Conservation (phyloP, 1,284 basidiomycete genomes). For the Xerocomus nothofagi region DNA sequence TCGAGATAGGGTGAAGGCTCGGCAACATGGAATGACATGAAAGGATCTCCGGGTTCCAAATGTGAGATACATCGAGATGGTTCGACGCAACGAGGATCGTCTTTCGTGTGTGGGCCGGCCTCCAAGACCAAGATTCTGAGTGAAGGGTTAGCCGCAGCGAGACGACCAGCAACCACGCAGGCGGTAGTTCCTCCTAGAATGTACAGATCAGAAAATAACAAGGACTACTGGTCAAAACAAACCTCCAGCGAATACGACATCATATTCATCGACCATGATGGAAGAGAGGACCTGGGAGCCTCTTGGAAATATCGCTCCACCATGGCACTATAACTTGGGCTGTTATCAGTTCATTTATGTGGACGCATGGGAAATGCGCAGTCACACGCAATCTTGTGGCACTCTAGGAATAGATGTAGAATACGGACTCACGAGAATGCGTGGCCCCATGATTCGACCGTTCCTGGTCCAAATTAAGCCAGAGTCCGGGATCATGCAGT, state of each 20-base stretch:
- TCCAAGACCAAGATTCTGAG: conserved; percentile 45
- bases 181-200: conserved; percentile 42
- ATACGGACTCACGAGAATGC: not conserved
- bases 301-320: not conserved
- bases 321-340: not conserved
- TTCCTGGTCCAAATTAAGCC: not conserved
- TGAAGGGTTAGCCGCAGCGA: conserved; percentile 42
- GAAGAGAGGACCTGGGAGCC: not conserved
- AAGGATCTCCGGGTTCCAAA: conserved; percentile 28
- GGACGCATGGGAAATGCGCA: not conserved
- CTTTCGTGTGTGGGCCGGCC: conserved; percentile 37
- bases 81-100: conserved; percentile 32
- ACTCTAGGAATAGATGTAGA: not conserved
- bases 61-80: conserved; percentile 36
- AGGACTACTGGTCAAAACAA: not conserved
- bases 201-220: not conserved
- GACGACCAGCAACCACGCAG: conserved; percentile 44
- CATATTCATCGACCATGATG: conserved; percentile 19
- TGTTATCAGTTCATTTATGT: conserved; percentile 13
- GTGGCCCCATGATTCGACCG: not conserved
- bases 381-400: not conserved
- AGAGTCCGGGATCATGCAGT: not conserved
- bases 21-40: conserved; percentile 43
- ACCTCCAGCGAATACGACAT: conserved; percentile 35
- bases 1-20: conserved; percentile 45